Base-by-base conservation (phyloP, 768 basidiomycete genomes). In the Lyophyllum shimeji region DNA sequence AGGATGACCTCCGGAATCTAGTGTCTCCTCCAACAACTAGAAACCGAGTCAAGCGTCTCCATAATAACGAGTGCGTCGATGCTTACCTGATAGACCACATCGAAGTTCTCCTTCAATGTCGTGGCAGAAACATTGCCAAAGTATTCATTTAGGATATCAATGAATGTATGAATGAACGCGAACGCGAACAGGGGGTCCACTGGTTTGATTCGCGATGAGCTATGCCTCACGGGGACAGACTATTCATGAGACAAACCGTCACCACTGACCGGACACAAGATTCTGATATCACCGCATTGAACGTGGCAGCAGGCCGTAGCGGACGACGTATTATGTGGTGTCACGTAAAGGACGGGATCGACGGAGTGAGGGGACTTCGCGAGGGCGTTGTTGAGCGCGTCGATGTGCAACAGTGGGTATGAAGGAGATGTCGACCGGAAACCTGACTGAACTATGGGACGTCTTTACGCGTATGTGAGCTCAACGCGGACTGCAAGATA, bases 181-280 rank as follows among this genome's bases (percentile, higher is more conserved):
- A 98, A 95, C 8, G 89, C 94, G 55, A 93, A 86, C 33, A 95
- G 71, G 0, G 95, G 95, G 66, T 97, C 95, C 66, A 86, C 95
- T 96, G 62, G 42, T 33, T 18, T 50, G 2, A 46, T 33, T 48
- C 40, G 37, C 12, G 21, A 50, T 59, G 39, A 58, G 51, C 29
- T 39, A 11, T 31, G 47, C 43, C 46, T 33, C 24, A 43, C 18
- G 37, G 42, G 39, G 49, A 52, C 49, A 52, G 27, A 57, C 25
- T 34, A 23, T 50, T 24, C 33, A 46, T 39, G 39, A 48, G 49
- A 61, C 89, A 67, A 67, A 95, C 95, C 82, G 68, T 95, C 90
- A 23, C 86, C 88, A 62, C 89, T 90, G 43, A 96, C 79, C 20
- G 92, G 91, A 62, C 86, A 90, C 17, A 96, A 69, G 54, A 95